Evolutionary conservation across 257 asterid species (phyloP), one percentile per base, ranked within the genome.

Genomic region (Hygrophila difformis): DNA sequence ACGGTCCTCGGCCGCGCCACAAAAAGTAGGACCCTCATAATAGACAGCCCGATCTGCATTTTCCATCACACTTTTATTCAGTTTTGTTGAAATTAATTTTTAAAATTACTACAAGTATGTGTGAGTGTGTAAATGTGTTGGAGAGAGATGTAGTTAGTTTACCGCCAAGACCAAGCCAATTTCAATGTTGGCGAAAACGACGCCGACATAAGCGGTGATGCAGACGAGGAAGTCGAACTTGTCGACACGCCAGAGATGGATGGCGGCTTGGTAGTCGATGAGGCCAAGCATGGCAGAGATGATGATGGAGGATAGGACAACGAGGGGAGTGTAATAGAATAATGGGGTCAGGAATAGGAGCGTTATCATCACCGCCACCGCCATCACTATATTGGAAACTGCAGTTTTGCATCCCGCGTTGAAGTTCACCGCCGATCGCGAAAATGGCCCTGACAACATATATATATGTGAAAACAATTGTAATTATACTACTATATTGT

Each of bases 381-480:
- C 99, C 99, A 91, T 91, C 5, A 86, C 93, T 5, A 91, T 80
- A 75, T 91, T 91, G 0, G 99, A 86, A 2, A 86, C 93, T 14
- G 99, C 99, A 0, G 94, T 86, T 42, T 86, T 91, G 63, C 99
- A 91, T 15, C 99, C 99, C 4, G 99, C 95, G 35, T 86, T 91
- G 75, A 80, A 86, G 71, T 91, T 91, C 71, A 91, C 97, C 0
- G 99, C 99, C 0, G 99, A 79, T 17, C 97, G 64, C 18, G 99
- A 91, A 66, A 91, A 91, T 15, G 99, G 95, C 22, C 96, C 97
- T 78, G 64, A 7, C 7, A 24, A 24, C n/a, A n/a, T n/a, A n/a
- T n/a, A n/a, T n/a, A n/a, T n/a, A n/a, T n/a, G n/a, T n/a, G n/a
- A n/a, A n/a, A n/a, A n/a, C n/a, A n/a, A n/a, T n/a, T n/a, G n/a